Evolutionary conservation across 306 rosid genomes (phyloP).

Genomic region (Gynostemma pentaphyllum): DNA sequence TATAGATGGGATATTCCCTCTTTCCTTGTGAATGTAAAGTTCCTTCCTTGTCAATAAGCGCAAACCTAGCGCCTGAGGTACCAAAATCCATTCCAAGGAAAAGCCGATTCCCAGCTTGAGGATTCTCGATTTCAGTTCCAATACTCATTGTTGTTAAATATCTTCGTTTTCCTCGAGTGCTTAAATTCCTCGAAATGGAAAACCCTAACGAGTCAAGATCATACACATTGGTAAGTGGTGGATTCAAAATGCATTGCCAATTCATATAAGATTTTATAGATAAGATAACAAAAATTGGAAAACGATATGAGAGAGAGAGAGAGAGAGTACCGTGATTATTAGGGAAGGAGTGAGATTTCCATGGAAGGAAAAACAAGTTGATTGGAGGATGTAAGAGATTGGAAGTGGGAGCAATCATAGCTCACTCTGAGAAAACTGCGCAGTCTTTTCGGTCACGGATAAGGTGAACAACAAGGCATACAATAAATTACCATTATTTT

Average conservation of each 20-base stretch:
- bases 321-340: conserved; percentile 27
- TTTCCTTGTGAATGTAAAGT: conserved; percentile 55
- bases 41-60: conserved; percentile 50
- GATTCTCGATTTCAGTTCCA: conserved; percentile 13
- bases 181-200: conserved; percentile 5
- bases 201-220: conserved; percentile 12
- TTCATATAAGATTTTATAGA: not conserved
- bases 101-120: conserved; percentile 27
- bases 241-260: not conserved
- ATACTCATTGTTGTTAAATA: conserved; percentile 27
- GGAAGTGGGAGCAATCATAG: conserved; percentile 24
- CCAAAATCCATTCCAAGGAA: conserved; percentile 93
- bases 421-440: not conserved
- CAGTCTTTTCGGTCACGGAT: not conserved
- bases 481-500: no score
- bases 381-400: conserved; percentile 13
- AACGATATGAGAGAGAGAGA: not conserved
- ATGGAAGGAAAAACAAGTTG: conserved; percentile 13
- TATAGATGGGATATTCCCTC: conserved; percentile 46
- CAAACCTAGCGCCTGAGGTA: conserved; percentile 84
- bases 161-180: conserved; percentile 24
- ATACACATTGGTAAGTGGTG: not conserved
- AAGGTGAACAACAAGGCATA: no score
- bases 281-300: not conserved
- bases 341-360: conserved; percentile 7